Conservation (phyloP, 2,329 filamentous ascomycete genomes). For the Fusarium miscanthi region DNA sequence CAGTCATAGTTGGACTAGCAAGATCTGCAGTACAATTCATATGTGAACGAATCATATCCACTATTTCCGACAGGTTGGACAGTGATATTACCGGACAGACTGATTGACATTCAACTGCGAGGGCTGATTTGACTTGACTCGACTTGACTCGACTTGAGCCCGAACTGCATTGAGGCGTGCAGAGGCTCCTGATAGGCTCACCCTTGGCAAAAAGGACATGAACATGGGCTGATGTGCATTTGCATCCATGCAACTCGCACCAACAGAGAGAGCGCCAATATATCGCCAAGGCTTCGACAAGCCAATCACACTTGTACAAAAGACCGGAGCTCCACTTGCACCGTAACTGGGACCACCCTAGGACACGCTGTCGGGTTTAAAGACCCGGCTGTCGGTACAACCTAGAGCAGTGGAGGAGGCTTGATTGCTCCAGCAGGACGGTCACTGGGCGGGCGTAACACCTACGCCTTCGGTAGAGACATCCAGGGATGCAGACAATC, state of each 20-base stretch:
- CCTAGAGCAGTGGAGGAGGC: slow-evolving; percentile 22
- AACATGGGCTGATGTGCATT: slow-evolving; percentile 30
- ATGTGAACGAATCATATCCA: slow-evolving; percentile 6
- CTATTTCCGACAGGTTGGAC: slow-evolving; percentile 23
- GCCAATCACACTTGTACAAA: slow-evolving; percentile 15
- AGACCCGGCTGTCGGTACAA: slow-evolving; percentile 43
- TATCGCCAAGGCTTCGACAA: not conserved
- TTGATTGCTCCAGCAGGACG: slow-evolving; percentile 32
- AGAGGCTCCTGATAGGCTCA: slow-evolving; percentile 12
- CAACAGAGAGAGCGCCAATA: slow-evolving; percentile 8
- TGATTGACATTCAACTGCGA: slow-evolving; percentile 22
- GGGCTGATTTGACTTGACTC: slow-evolving; percentile 6
- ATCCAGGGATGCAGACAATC: not conserved
- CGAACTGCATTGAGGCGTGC: slow-evolving; percentile 17
- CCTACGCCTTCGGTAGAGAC: slow-evolving; percentile 13
- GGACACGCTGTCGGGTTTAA: slow-evolving; percentile 36
- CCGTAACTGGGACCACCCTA: slow-evolving; percentile 33
- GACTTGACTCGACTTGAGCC: not conserved
- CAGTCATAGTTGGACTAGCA: not conserved
- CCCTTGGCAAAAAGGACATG: slow-evolving; percentile 2
- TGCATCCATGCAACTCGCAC: slow-evolving; percentile 13
- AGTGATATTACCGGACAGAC: slow-evolving; percentile 22
- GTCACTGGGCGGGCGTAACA: slow-evolving; percentile 26
- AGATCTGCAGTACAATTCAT: slow-evolving; percentile 3
- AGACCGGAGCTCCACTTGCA: slow-evolving; percentile 34